Evolutionary conservation across 1,284 basidiomycete genomes (phyloP).

Genomic region (Heimioporus retisporus): DNA sequence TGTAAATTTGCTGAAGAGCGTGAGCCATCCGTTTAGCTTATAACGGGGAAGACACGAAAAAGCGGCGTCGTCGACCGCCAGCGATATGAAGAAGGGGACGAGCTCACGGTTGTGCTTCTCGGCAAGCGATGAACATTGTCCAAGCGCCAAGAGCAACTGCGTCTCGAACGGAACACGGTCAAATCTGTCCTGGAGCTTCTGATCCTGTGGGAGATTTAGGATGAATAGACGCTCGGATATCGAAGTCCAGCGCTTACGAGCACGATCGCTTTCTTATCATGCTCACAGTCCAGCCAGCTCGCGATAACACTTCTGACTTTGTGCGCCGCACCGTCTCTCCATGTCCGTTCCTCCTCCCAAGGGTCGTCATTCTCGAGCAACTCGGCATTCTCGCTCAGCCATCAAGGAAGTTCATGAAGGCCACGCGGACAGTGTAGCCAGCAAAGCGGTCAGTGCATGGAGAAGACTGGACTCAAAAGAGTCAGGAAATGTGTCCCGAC

Average conservation of each 20-base stretch:
- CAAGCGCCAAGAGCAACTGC: slow-evolving; percentile 80
- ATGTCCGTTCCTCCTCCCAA: slow-evolving; percentile 76
- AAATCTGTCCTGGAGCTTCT: slow-evolving; percentile 73
- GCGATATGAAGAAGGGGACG: slow-evolving; percentile 81
- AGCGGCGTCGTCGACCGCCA: slow-evolving; percentile 48
- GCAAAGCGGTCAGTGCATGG: no score
- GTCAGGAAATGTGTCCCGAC: no score
- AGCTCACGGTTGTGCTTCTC: slow-evolving; percentile 90
- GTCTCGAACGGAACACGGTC: slow-evolving; percentile 83
- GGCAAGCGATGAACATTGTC: slow-evolving; percentile 73
- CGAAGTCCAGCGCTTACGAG: slow-evolving; percentile 40
- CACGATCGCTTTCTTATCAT: slow-evolving; percentile 41
- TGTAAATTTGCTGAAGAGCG: slow-evolving; percentile 89
- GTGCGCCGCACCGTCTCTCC: slow-evolving; percentile 80
- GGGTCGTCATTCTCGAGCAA: slow-evolving; percentile 51
- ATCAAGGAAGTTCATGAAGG: slow-evolving; percentile 20
- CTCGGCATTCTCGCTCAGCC: slow-evolving; percentile 25
- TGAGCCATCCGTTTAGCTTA: slow-evolving; percentile 83
- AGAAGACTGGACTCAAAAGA: no score
- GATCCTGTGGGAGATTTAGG: slow-evolving; percentile 54
- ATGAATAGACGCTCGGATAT: no score
- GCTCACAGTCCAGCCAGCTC: slow-evolving; percentile 55
- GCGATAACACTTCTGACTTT: slow-evolving; percentile 59
- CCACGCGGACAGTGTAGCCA: no score
- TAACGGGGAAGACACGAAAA: slow-evolving; percentile 58